These are phyloP conservation scores for Cryptococcus sp. DNA, from an alignment of 1,284 basidiomycete species.

Conservation along the genomic window DNA sequence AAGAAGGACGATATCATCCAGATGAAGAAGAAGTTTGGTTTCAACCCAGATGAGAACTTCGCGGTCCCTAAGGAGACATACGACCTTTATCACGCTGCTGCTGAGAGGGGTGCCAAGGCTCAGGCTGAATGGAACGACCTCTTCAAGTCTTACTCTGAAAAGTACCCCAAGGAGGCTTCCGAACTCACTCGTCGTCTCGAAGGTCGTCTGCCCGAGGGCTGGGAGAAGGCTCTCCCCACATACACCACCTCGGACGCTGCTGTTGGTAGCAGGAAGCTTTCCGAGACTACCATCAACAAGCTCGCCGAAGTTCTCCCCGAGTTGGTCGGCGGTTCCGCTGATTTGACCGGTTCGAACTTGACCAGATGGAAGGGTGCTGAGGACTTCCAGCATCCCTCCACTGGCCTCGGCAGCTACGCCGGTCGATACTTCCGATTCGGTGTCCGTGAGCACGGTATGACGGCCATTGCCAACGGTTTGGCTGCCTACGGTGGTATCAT, in stretches of 20 bases:
- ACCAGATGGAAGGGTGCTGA: conserved; percentile 73
- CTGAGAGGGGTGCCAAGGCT: conserved; percentile 69
- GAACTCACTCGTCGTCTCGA: conserved; percentile 83
- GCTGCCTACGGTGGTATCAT: conserved; percentile 78
- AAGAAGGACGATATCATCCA: conserved; percentile 87
- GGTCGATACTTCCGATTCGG: conserved; percentile 94
- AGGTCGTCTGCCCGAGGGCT: conserved; percentile 77
- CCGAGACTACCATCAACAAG: conserved; percentile 82
- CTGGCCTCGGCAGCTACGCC: conserved; percentile 76
- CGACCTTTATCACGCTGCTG: conserved; percentile 67
- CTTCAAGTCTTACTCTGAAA: conserved; percentile 69
- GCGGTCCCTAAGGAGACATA: conserved; percentile 75
- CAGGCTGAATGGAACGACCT: conserved; percentile 76
- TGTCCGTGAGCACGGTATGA: conserved; percentile 97
- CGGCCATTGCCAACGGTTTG: conserved; percentile 89
- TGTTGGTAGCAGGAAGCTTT: conserved; percentile 88
- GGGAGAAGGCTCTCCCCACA: conserved; percentile 82
- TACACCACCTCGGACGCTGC: conserved; percentile 75
- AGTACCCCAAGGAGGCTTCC: conserved; percentile 79
- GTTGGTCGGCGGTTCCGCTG: conserved; percentile 84
- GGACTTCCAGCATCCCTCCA: conserved; percentile 91
- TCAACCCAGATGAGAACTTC: conserved; percentile 78
- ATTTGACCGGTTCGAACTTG: conserved; percentile 89
- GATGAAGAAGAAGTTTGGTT: conserved; percentile 82
- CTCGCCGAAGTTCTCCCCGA: conserved; percentile 78